Base-by-base conservation (phyloP, 345 rosid genomes). In the Eucalyptus curtisii region DNA sequence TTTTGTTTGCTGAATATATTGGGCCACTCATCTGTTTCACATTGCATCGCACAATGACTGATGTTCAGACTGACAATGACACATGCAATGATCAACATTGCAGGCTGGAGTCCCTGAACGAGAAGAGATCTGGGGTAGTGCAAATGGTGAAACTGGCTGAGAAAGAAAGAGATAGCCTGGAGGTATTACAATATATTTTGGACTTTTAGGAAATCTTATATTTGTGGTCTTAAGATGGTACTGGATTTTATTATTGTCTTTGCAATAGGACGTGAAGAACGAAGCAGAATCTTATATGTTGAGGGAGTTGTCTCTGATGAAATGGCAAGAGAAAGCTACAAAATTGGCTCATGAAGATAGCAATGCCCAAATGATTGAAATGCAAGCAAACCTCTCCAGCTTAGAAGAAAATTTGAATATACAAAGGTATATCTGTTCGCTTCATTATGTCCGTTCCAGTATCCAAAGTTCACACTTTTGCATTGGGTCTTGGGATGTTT, bases 71-170 rank as follows among this genome's bases (percentile, higher is more conserved):
- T 33, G 27, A 86, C 31, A 52, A 86, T 59, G 80, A 22, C 47
- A 16, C 13, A 12, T 86, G 48, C 49, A 13, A 86, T 37, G 13
- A 44, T 76, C 15, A 7, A 40, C 88, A 66, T 80, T 87, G 33
- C 90, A 97, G 99, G 95, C 92, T 98, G 85, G 99, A 98, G 91
- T 92, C 95, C 86, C 97, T 98, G 88, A 95, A 94, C 88, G 99
- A 97, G 87, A 95, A 94, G 91, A 95, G 99, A 87, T 94, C 99
- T 81, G 96, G 99, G 90, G 99, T 98, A 87, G 99, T 98, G 87
- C 99, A 97, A 90, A 95, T 98, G 98, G 99, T 98, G 90, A 98
- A 98, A 91, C 85, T 98, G 91, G 97, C 99, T 10, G 99, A 98
- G 92, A 98, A 97, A 92, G 99, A 98, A 93, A 94, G 98, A 92